Percentiles rank a stretch among this genome's conserved stretches.
Conservation (phyloP, 1,139 yeast species). For the Tardiomyces digboiensis region DNA sequence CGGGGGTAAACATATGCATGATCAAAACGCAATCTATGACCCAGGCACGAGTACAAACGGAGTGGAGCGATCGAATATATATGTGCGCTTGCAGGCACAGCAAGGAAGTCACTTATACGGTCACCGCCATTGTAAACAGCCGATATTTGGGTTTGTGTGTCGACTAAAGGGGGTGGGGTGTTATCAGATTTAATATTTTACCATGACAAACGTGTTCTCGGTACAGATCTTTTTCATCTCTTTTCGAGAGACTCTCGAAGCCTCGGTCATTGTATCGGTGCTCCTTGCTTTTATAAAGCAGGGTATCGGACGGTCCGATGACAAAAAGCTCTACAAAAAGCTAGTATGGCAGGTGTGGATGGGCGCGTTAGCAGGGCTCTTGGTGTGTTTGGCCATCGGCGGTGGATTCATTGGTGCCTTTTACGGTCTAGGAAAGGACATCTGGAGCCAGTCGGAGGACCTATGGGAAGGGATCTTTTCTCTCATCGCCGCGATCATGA, state of each 20-base stretch:
- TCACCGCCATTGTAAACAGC: no score
- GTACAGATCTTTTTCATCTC: slow-evolving; percentile 66
- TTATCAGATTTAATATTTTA: no score
- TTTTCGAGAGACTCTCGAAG: slow-evolving; percentile 85
- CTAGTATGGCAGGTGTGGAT: slow-evolving; percentile 68
- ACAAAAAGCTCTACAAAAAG: slow-evolving; percentile 45
- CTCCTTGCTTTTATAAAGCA: slow-evolving; percentile 84
- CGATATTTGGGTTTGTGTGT: no score
- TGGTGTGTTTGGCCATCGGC: slow-evolving; percentile 71
- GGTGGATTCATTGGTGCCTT: slow-evolving; percentile 80
- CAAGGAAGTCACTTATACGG: no score
- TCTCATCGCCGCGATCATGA: slow-evolving; percentile 72
- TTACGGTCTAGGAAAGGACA: slow-evolving; percentile 67
- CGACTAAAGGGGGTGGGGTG: no score
- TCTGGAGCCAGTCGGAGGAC: slow-evolving; percentile 84
- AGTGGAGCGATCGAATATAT: no score
- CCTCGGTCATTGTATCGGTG: slow-evolving; percentile 82
- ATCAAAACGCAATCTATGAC: no score
- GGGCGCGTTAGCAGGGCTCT: slow-evolving; percentile 64
- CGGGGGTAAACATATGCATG: no score
- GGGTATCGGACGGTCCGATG: slow-evolving; percentile 51
- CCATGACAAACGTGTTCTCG: slow-evolving; percentile 31
- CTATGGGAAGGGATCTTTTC: slow-evolving; percentile 90
- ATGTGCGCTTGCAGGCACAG: no score
- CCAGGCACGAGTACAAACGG: no score